phyloP scores from a whole-genome alignment of 345 rosid species.

The Mallotus nudiflorus region DNA sequence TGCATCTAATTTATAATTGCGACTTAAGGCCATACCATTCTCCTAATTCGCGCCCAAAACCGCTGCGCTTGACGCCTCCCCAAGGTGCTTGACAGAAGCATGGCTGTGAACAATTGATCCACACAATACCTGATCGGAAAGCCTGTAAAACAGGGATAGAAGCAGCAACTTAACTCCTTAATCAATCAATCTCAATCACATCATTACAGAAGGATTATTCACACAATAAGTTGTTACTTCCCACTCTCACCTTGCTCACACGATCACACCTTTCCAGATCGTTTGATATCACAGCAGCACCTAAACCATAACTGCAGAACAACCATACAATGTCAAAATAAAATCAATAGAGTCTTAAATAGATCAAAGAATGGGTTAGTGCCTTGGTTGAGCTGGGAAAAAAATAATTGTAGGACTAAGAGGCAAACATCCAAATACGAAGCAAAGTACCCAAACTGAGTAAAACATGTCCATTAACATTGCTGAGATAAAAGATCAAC shows the following conservation, averaged over 20 bases:
- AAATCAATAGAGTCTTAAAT: background rate
- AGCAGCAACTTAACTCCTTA: conserved; percentile 9
- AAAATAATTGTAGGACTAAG: background rate
- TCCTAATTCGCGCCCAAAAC: conserved; percentile 97
- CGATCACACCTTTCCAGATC: conserved; percentile 94
- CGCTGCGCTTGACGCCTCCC: conserved; percentile 97
- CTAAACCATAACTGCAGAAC: conserved; percentile 69
- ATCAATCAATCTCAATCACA: background rate
- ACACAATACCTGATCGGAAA: conserved; percentile 75
- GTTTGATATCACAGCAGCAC: conserved; percentile 83
- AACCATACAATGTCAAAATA: conserved; percentile 21
- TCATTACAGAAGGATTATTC: background rate
- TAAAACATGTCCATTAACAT: background rate
- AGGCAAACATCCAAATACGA: background rate
- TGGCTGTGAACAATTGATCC: conserved; percentile 99
- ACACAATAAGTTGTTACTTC: background rate
- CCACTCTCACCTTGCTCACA: conserved; percentile 68
- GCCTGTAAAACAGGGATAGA: conserved; percentile 44
- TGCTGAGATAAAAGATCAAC: conserved; percentile 30
- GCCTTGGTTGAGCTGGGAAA: background rate
- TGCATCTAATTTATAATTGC: background rate
- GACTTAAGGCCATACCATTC: conserved; percentile 71
- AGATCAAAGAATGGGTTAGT: background rate
- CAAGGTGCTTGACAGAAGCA: conserved; percentile 97
- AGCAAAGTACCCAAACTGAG: conserved; percentile 8